phyloP scores from a whole-genome alignment of 129 eudicot genomes.

The Centella asiatica region DNA sequence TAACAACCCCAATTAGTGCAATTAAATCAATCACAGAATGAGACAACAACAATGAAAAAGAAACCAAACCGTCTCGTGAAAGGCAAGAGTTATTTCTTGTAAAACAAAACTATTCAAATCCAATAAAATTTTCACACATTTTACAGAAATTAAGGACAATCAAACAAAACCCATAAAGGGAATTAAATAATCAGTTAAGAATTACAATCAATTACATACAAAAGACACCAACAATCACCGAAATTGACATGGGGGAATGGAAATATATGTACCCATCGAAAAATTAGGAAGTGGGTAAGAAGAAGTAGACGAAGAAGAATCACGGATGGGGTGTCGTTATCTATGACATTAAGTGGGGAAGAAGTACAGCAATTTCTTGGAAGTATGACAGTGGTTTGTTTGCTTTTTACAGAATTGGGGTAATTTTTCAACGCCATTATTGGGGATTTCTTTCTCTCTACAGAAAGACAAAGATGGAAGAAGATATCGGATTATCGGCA shows the following conservation, averaged over 20 bases:
- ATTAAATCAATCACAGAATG: not conserved
- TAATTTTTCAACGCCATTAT: not conserved
- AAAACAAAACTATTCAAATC: not conserved
- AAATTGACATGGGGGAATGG: too few relatives aligned
- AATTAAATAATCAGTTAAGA: too few relatives aligned
- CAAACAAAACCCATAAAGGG: not conserved
- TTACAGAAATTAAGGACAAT: not conserved
- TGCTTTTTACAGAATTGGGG: not conserved
- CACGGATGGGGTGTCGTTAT: conserved; percentile 9
- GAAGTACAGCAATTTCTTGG: not conserved
- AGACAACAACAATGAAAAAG: not conserved
- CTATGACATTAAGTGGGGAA: not conserved
- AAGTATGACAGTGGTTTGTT: not conserved
- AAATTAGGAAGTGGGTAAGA: not conserved
- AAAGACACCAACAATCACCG: too few relatives aligned
- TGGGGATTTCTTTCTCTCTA: not conserved
- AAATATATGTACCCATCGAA: too few relatives aligned
- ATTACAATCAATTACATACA: too few relatives aligned
- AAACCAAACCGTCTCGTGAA: not conserved
- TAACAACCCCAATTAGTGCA: not conserved
- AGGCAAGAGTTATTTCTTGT: conserved; percentile 4
- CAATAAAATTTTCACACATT: not conserved
- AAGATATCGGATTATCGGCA: too few relatives aligned
- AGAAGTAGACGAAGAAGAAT: not conserved
- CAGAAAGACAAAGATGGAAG: too few relatives aligned